Evolutionary conservation across 164 flowering plant genomes (phyloP), one percentile per base, ranked within the genome.

Genomic region (Berberis thunbergii): DNA sequence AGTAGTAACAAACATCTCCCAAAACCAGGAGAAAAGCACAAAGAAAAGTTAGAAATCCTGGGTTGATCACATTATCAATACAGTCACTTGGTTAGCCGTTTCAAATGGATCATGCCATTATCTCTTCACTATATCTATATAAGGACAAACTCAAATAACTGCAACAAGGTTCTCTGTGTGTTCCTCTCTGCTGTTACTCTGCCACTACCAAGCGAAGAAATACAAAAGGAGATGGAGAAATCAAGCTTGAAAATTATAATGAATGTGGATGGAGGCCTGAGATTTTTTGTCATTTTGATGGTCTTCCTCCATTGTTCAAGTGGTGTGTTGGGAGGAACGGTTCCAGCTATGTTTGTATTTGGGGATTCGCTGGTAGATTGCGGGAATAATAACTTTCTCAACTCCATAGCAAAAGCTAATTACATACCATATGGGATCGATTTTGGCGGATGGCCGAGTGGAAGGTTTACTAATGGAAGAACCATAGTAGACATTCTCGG

Each of bases 311-410:
- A 12, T 9, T 45, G 53, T 59, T 60, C 64, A 45, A 53, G 10
- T 39, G 59, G 65, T 41, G 66, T 43, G 6, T 46, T 11, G 7
- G 70, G 63, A 38, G 58, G 72, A 46, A 60, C 61, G 58, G 77
- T 78, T 8, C 77, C 90, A n/a, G 91, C 88, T 39, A 59, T 88
- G 81, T 86, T 81, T 74, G 84, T 81, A 64, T 84, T 88, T 58
- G 96, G 96, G 55, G 96, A 88, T 53, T 84, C 89, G 7, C 38
- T 88, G 43, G 82, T 86, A 6, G 96, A 88, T 59, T 66, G 62
- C 57, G 96, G 96, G 44, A 88, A 88, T 73, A 88, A 83, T 78
- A 88, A 88, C 71, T 80, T 26, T 68, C 74, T 88, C 8, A 64
- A 53, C 48, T 84, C 91, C 1, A 62, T 84, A 3, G 96, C 96